Evolutionary conservation across 169 alveolate species (phyloP), one percentile per base, ranked within the genome.

Genomic region (Perkinsus marinus): DNA sequence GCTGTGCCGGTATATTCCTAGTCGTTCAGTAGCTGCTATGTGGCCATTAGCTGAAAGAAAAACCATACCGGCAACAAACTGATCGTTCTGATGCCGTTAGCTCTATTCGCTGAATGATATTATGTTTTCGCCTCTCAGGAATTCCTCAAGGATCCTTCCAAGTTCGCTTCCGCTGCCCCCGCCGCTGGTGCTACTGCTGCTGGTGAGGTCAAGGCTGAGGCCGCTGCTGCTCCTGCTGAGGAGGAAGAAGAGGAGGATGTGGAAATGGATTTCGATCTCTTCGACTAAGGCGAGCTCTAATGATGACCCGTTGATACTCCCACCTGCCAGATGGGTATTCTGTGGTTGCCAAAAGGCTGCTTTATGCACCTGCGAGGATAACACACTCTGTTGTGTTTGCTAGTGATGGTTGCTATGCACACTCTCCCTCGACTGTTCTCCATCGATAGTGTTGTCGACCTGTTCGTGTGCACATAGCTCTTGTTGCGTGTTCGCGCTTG

Each of bases 181-280:
- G 93, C 96, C 3, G 93, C 97, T n/a, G 93, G 96, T 2, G 94
- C 96, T 36, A n/a, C n/a, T n/a, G 96, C 97, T 22, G 95, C 97
- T 30, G 94, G 95, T 37, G 94, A 97, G 0, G 93, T 95, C 36
- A 93, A 96, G 37, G 95, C 96, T 38, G 95, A 95, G 39, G 95
- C 93, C 68, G 97, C 94, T 10, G 92, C 95, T 68, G 97, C 95
- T 37, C 95, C 95, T 90, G 97, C 93, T 68, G 98, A 94, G 92
- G 98, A 95, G 57, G 99, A 95, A 90, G 99, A 97, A 93, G 99
- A 98, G 91, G 99, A 98, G 91, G 99, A 97, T 79, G 98, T 96
- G 34, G 99, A 96, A 93, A 95, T 98, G 97, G 99, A 99, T 34
- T 97, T 97, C 95, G 96, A 97, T 37, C 96, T 97, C 91, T 97